Evolutionary conservation across 306 rosid species (phyloP).

Genomic region (Hippophae tibetana): DNA sequence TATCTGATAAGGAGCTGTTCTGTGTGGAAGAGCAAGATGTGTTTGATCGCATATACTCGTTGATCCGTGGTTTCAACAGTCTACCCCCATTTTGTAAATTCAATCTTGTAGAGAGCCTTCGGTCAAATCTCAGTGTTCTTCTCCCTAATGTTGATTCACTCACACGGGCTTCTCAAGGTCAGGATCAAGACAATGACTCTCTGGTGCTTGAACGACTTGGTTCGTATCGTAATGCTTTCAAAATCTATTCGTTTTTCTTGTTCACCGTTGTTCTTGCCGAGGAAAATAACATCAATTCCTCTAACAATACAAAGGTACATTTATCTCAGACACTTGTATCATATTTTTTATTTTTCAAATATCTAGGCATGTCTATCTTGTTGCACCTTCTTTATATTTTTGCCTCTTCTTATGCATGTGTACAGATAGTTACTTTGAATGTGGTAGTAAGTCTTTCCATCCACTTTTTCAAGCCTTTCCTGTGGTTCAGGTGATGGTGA

Average conservation of each 20-base stretch:
- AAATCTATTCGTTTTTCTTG: slow-evolving; percentile 71
- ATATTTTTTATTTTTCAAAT: neutral
- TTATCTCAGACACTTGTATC: neutral
- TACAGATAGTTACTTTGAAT: slow-evolving; percentile 3
- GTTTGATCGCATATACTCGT: slow-evolving; percentile 71
- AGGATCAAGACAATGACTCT: slow-evolving; percentile 31
- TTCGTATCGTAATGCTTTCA: slow-evolving; percentile 78
- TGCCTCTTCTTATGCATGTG: slow-evolving; percentile 8
- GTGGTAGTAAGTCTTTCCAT: neutral
- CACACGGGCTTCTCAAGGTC: slow-evolving; percentile 45
- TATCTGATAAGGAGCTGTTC: slow-evolving; percentile 68
- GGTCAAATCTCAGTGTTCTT: slow-evolving; percentile 83
- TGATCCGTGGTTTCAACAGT: slow-evolving; percentile 38
- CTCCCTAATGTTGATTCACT: slow-evolving; percentile 82
- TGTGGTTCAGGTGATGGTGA: slow-evolving; percentile 44
- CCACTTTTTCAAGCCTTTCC: slow-evolving; percentile 7
- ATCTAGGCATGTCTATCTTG: neutral
- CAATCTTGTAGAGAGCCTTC: slow-evolving; percentile 71
- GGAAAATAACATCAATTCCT: slow-evolving; percentile 33
- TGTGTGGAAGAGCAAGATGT: slow-evolving; percentile 77
- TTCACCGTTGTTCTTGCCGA: slow-evolving; percentile 44
- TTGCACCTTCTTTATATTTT: neutral
- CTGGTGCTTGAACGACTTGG: slow-evolving; percentile 44
- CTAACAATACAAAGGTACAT: slow-evolving; percentile 39
- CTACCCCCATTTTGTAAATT: slow-evolving; percentile 54